Evolutionary conservation across 139 green algal genomes (phyloP), one percentile per base, ranked within the genome.

Genomic region (Chlorella vulgaris): DNA sequence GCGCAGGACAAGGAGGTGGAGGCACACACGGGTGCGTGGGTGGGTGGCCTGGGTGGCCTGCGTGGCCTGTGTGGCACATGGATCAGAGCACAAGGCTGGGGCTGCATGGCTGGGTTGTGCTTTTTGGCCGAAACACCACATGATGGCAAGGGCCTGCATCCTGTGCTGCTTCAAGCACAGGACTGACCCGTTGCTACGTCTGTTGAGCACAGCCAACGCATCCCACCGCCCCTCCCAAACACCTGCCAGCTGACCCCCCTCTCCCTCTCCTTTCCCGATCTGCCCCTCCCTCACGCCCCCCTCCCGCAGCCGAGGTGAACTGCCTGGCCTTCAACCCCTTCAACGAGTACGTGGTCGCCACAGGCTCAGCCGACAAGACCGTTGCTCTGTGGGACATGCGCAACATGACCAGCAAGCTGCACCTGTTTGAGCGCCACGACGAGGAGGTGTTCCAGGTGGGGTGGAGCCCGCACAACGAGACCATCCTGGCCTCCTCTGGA

Each of bases 381-480:
- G 96, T 97, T 3, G 91, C 90, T 28, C 89, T 99, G 63, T 96
- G 98, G 84, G 96, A 99, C 91, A 89, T 98, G 80, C 91, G 96
- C 55, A 98, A 97, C 84, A 81, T 98, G 51, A 84, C 74, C n/a
- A 88, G 89, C 81, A 90, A 89, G 74, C 86, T 99, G 81, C 97
- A 99, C 87, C 90, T 94, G 53, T 97, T 99, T 85, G 91, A 96
- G 76, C 88, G 90, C 76, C 96, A 99, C 86, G 89, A 86, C 13
- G 96, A 99, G 80, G 97, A 99, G 84, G 96, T 99, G 19, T 99
- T 99, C 89, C 92, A 95, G 88, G 93, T 98, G 73, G 93, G 95
- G 0, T 99, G 97, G 97, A 97, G 86, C 79, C 96, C 96, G 31
- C 93, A 96, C 81, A 93, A 97, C 81, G 96, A 99, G 85, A 98